Evolutionary conservation across 1,284 basidiomycete genomes (phyloP).

Genomic region (Vanrija sp.): DNA sequence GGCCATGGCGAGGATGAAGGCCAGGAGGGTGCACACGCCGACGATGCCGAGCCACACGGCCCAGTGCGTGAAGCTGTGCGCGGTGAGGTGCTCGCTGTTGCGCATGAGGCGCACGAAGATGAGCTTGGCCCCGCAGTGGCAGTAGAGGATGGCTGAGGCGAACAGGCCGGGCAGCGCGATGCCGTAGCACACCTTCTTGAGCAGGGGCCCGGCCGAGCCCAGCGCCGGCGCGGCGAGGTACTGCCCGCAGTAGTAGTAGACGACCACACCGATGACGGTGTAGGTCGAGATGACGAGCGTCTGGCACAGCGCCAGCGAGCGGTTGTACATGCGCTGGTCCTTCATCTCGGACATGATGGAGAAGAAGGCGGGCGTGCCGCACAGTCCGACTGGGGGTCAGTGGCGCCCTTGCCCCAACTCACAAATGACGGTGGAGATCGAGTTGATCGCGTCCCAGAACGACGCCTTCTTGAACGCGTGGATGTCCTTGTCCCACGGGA

Average conservation of each 20-base stretch:
- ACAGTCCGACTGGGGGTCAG: constrained; percentile 8
- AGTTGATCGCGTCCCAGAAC: constrained; percentile 26
- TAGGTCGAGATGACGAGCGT: constrained; percentile 15
- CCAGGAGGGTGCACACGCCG: constrained; percentile 45
- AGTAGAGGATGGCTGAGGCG: constrained; percentile 20
- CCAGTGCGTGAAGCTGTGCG: constrained; percentile 60
- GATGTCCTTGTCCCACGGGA: constrained; percentile 33
- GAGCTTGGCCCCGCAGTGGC: constrained; percentile 31
- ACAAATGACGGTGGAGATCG: constrained; percentile 17
- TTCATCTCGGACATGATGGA: constrained; percentile 40
- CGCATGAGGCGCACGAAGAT: constrained; percentile 33
- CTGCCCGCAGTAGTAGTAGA: constrained; percentile 37
- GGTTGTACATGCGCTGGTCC: constrained; percentile 28
- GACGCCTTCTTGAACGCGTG: constrained; percentile 13
- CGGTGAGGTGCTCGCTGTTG: constrained; percentile 54
- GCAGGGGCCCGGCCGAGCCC: constrained; percentile 43
- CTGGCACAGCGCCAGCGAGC: constrained; percentile 26
- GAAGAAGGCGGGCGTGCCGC: constrained; percentile 29
- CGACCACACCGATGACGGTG: constrained; percentile 19
- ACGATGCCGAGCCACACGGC: constrained; percentile 51
- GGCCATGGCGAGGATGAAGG: constrained; percentile 55
- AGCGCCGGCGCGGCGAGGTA: constrained; percentile 48
- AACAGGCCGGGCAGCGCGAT: constrained; percentile 23
- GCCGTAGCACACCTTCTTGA: constrained; percentile 36
- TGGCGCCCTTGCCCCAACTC: constrained; percentile 2